phyloP scores from a whole-genome alignment of 2,329 filamentous ascomycete genomes.

The Xylaria polymorpha region DNA sequence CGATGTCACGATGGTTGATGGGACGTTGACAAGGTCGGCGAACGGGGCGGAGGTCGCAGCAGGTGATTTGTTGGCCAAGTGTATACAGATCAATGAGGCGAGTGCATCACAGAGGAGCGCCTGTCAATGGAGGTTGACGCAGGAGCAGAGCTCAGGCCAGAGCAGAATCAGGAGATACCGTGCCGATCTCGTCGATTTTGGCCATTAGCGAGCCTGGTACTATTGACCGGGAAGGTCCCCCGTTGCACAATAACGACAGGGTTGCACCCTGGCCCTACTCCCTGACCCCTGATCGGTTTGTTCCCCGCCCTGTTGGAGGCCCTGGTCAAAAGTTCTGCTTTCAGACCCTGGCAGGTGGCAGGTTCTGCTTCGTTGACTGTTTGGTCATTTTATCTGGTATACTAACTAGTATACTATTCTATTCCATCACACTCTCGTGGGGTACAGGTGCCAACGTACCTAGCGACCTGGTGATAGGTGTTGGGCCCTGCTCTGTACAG shows the following conservation, averaged over 20 bases:
- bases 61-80: conserved; percentile 34
- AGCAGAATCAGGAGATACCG: conserved; percentile 31
- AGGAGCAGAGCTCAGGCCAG: conserved; percentile 27
- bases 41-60: conserved; percentile 24
- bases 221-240: conserved; percentile 41
- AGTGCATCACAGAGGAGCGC: conserved; percentile 28
- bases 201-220: conserved; percentile 36
- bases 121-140: conserved; percentile 30
- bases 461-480: not conserved
- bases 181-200: conserved; percentile 34
- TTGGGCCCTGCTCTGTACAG: not conserved
- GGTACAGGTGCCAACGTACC: not conserved
- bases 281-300: conserved; percentile 27
- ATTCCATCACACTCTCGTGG: conserved; percentile 7
- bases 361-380: conserved; percentile 21
- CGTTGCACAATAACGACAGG: conserved; percentile 36
- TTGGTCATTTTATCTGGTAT: conserved; percentile 5
- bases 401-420: conserved; percentile 2
- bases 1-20: conserved; percentile 33
- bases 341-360: conserved; percentile 17
- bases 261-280: conserved; percentile 24
- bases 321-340: conserved; percentile 11
- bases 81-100: conserved; percentile 33
- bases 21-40: conserved; percentile 34
- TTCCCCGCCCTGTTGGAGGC: conserved; percentile 25